Base-by-base conservation (phyloP, 805 yeast genomes). In the Pachysolen tannophilus region DNA sequence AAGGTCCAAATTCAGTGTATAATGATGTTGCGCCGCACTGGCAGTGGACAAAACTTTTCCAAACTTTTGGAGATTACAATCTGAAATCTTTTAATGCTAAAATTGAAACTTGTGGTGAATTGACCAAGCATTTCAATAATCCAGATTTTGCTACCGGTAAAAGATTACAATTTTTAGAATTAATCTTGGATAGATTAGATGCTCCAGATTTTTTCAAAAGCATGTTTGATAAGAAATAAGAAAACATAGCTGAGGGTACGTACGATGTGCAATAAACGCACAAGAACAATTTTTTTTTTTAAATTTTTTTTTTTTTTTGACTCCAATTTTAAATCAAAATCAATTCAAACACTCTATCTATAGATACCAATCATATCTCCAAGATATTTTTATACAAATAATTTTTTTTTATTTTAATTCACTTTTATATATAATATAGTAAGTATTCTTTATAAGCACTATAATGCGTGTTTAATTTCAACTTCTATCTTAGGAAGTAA, bases 31-130 rank as follows among this genome's bases (percentile, higher is more conserved):
- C 65, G 35, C 56, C 55, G 6, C 46, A 54, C n/a, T 67, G 75
- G 73, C 52, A 79, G 43, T 87, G 94, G 94, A 67, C 79, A 7
- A 61, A 74, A 39, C 58, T 84, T 34, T 65, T 83, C 43, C 63
- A 67, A 41, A 69, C 74, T 15, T 82, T 88, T 49, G 88, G 87
- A n/a, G 86, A 68, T 43, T 48, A 55, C 11, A 55, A 58, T 8
- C 50, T 56, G 38, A 50, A 49, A 34, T 42, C 61, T 30, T 50
- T 48, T 28, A 56, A 61, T 20, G 44, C 46, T 18, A 48, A 44
- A 20, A 58, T 78, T 19, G 39, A 52, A 11, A 62, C 61, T 6
- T 53, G 58, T 20, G 49, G 60, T 44, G 61, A 63, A 37, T 45
- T 75, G 38, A 43, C 47, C 19, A 44, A 44, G 2, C 49, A 66